A percentile compares a stretch with the other conserved stretches of the same genome.
Conservation (phyloP, 2,329 filamentous ascomycete genomes). For the Pseudopyricularia javanii region DNA sequence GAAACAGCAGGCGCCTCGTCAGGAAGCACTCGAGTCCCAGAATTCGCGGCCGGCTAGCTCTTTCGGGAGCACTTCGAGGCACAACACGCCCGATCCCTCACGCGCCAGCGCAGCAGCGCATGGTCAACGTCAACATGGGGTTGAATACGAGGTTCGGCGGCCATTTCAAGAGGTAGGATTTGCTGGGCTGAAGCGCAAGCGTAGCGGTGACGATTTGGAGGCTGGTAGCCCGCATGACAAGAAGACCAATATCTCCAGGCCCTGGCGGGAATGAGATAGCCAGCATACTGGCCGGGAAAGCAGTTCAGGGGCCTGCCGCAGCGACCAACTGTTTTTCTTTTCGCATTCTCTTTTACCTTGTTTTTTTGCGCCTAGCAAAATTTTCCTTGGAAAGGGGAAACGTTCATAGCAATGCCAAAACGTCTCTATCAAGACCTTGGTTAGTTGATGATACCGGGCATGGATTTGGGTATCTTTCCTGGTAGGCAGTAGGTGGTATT, state of each 20-base stretch:
- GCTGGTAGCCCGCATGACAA: background rate
- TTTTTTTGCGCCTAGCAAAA: background rate
- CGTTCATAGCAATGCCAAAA: background rate
- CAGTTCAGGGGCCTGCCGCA: background rate
- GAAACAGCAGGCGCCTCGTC: background rate
- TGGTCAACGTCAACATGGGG: background rate
- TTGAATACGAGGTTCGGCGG: background rate
- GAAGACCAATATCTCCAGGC: background rate
- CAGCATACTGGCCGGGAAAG: background rate
- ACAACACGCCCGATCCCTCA: too few relatives aligned
- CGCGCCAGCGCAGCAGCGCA: background rate
- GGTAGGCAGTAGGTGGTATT: background rate
- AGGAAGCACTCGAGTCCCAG: background rate
- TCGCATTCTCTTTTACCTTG: too few relatives aligned
- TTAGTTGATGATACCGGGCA: background rate
- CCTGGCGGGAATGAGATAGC: background rate
- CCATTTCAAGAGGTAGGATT: background rate
- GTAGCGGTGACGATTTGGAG: background rate
- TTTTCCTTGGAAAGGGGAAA: background rate
- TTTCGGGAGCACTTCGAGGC: too few relatives aligned
- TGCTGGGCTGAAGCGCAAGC: background rate
- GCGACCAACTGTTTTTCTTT: background rate
- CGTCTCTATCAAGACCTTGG: background rate
- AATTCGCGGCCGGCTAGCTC: background rate
- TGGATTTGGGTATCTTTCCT: background rate